Evolutionary conservation across 1,284 basidiomycete species (phyloP), one percentile per base, ranked within the genome.

Genomic region (Leccinum subrobustum): DNA sequence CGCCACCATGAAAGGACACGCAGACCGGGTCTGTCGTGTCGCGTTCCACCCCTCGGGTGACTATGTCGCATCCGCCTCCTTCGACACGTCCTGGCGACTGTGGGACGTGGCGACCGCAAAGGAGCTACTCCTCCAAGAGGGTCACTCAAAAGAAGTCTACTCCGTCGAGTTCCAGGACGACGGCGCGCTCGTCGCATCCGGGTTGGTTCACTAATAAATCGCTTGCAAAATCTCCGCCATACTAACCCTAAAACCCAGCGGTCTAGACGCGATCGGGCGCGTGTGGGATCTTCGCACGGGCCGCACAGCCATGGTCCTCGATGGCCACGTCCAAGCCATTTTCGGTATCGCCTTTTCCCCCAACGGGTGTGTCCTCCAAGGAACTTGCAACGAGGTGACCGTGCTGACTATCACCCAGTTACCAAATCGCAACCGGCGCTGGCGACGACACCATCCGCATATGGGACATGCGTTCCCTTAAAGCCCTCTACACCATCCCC

Each of bases 271-370:
- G 20, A 47, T 47, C 44, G 44, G 44, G 11, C 44, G 44, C 27
- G 91, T 98, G 1, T 99, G 97, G 97, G 97, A 99, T 75, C 71
- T 96, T 29, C 85, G 97, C 52, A 97, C 96, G 6, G 97, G 97
- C 0, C 82, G 93, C 69, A 97, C 96, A 1, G 95, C 95, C 0
- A 98, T 99, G 96, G 94, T 99, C 2, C 85, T 99, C 18, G 96
- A 98, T 67, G 97, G 97, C 0, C 97, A 99, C 68, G 93, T 96
- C 3, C 90, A 96, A 75, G 91, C 95, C 64, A 96, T 99, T 63
- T 91, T 95, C 61, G 81, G 92, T 1, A 91, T 98, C 68, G 89
- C 89, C 62, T 99, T 98, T 75, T 95, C 95, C 20, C 95, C 96
- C 6, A 99, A 97, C 68, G 95, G 96, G 88, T 96, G 73, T 66